Evolutionary conservation across 2,329 filamentous ascomycete genomes (phyloP), one percentile per base, ranked within the genome.

Genomic region (Raffaelea albimanens): DNA sequence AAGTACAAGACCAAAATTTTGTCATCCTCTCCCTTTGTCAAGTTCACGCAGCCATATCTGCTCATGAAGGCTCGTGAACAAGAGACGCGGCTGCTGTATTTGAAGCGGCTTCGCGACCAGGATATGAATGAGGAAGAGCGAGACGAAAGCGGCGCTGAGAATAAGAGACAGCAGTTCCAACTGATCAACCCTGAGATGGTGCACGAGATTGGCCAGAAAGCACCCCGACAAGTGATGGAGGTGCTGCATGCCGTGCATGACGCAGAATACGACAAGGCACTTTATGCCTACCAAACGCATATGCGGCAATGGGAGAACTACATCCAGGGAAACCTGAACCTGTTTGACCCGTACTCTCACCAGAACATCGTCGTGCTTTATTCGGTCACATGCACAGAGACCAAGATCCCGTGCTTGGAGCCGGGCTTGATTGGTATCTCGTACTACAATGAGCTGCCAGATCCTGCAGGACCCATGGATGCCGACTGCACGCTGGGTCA

Each of bases 271-370:
- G 90, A 98, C 62, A 95, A 93, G 64, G 90, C 91, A 2, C 68
- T 94, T 31, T 87, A 96, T 65, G 89, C 90, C 57, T 98, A 97
- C 61, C 80, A 89, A 62, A 96, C 88, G 0, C 91, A 97, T 61
- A 95, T 89, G 48, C 80, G 87, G 25, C 90, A 96, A 56, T 98
- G 93, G 93, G 93, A 98, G 61, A 87, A 87, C 23, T 95, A 95
- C 58, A 83, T 96, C 20, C 82, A 91, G 44, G 88, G 87, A 14
- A 94, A 93, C 55, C 71, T 85, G 29, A 85, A 94, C 58, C 74
- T 97, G 2, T 98, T 96, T 57, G 89, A 98, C 60, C 93, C 94
- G 0, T 93, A 89, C 60, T 86, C 88, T 1, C 94, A 98, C 59
- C 93, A 98, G 59, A 95, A 93, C 59, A 96, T 98, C 50, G 88